These are phyloP conservation scores for Aspergillus cristatus DNA, from an alignment of 495 filamentous ascomycete genomes.

Conservation along the genomic window DNA sequence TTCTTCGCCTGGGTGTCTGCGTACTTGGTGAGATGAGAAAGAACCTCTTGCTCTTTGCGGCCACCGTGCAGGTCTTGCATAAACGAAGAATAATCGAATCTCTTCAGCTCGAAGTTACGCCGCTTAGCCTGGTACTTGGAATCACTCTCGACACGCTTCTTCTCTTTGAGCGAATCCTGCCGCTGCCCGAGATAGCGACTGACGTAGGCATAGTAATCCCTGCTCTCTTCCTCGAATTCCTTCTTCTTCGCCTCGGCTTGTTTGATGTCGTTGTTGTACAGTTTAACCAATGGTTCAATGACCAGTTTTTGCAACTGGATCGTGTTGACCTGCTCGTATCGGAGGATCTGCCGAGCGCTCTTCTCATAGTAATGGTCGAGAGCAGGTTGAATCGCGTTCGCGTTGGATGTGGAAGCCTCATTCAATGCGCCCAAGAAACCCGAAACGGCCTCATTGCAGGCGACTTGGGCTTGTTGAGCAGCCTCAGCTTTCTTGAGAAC, in stretches of 20 bases:
- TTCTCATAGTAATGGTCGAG: conserved; percentile 98
- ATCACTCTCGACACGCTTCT: conserved; percentile 90
- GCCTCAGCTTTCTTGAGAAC: conserved; percentile 86
- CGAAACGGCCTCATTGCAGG: conserved; percentile 75
- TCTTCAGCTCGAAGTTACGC: conserved; percentile 88
- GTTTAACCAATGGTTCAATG: conserved; percentile 83
- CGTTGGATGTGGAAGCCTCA: conserved; percentile 84
- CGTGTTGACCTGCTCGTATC: conserved; percentile 78
- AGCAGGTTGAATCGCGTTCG: conserved; percentile 89
- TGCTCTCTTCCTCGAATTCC: conserved; percentile 96
- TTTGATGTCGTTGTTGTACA: conserved; percentile 95
- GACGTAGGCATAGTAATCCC: conserved; percentile 93
- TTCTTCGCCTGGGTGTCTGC: conserved; percentile 81
- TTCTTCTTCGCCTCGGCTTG: conserved; percentile 95
- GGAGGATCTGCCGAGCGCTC: conserved; percentile 82
- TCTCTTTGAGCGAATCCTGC: conserved; percentile 92
- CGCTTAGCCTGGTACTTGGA: conserved; percentile 93
- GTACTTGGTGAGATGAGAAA: conserved; percentile 92
- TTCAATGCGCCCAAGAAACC: conserved; percentile 80
- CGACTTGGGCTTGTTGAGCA: conserved; percentile 65
- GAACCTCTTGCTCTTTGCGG: conserved; percentile 92
- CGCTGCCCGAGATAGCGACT: conserved; percentile 90
- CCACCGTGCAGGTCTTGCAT: conserved; percentile 98
- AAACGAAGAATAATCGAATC: conserved; percentile 98
- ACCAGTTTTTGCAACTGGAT: conserved; percentile 80